Base-by-base conservation (phyloP, 768 basidiomycete genomes). In the Podaxis sp. region DNA sequence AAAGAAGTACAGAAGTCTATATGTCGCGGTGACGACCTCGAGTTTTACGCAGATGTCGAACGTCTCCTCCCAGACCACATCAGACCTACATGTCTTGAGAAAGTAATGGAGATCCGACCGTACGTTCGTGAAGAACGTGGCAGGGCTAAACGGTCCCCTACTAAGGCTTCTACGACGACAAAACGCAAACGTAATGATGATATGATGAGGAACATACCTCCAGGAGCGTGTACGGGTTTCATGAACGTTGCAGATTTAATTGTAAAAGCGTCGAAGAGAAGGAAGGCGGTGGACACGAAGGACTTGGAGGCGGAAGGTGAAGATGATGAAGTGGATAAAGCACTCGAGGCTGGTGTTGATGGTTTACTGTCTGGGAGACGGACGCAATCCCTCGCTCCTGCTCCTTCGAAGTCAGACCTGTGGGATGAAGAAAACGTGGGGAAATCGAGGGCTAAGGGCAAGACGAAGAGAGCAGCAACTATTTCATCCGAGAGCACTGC, bases 1-100 rank as follows among this genome's bases (percentile, higher is more conserved):
- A 85, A 87, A 64, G 88, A 93, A 67, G 92, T 98, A 2, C 96
- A 98, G 72, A 88, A 85, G 67, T 83, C 88, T 46, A 97, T 99
- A 71, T 82, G 88, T 54, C 86, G 88, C 59, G 94, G 94, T 25
- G 88, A 91, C 58, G 82, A 90, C 65, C 85, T 97, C 36, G 95
- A 98, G 72, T 82, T 98, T 9, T 99, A 94, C 68, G 87, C 82
- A n/a, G 97, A 99, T 71, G 92, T 96, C 55, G 85, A 88, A 62
- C 90, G 94, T 0, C 78, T 99, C 11, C 77, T 98, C 2, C 95
- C 96, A 0, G 84, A 82, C 40, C 82, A 91, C 64, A 74, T 89
- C 65, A 87, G 89, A 49, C 95, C 95, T 0, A 79, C 85, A 63
- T 89, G 86, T 66, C 74, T 93, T 37, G 91, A 96, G 75, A 89